Evolutionary conservation across 768 basidiomycete species (phyloP).

Genomic region (Serendipita sp.): DNA sequence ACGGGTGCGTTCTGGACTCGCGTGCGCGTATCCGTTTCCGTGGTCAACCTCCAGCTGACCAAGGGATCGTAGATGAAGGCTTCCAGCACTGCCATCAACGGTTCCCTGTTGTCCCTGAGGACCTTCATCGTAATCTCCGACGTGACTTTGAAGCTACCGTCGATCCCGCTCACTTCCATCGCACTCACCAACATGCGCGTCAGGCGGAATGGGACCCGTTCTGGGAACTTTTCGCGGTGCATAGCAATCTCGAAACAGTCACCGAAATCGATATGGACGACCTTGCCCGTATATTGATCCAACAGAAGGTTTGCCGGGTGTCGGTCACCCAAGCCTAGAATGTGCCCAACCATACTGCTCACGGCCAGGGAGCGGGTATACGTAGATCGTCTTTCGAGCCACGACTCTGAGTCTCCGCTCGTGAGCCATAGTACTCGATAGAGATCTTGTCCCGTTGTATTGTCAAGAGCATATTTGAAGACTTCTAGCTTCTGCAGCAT

Average conservation of each 20-base stretch:
- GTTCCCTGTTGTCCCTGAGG: slow-evolving; percentile 30
- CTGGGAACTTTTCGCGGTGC: slow-evolving; percentile 30
- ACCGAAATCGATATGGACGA: slow-evolving; percentile 29
- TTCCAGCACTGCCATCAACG: slow-evolving; percentile 32
- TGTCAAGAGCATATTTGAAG: slow-evolving; percentile 34
- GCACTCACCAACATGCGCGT: slow-evolving; percentile 35
- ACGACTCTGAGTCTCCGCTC: slow-evolving; percentile 31
- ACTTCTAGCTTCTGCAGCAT: slow-evolving; percentile 36
- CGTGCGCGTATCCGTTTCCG: slow-evolving; percentile 12
- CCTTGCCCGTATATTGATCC: slow-evolving; percentile 27
- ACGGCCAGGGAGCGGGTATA: slow-evolving; percentile 31
- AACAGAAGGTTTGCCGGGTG: slow-evolving; percentile 33
- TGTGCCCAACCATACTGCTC: slow-evolving; percentile 34
- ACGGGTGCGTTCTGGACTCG: slow-evolving; percentile 3
- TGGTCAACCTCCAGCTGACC: slow-evolving; percentile 26
- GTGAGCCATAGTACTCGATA: slow-evolving; percentile 34
- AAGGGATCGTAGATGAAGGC: slow-evolving; percentile 35
- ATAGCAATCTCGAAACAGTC: slow-evolving; percentile 33
- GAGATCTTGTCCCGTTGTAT: slow-evolving; percentile 35
- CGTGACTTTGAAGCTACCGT: slow-evolving; percentile 29
- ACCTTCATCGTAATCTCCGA: slow-evolving; percentile 32
- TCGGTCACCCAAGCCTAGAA: slow-evolving; percentile 33
- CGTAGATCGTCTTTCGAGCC: slow-evolving; percentile 32
- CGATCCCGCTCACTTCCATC: slow-evolving; percentile 34
- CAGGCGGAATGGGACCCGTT: slow-evolving; percentile 35